Evolutionary conservation across 768 basidiomycete genomes (phyloP), one percentile per base, ranked within the genome.

Genomic region (Naematelia aurantialba): DNA sequence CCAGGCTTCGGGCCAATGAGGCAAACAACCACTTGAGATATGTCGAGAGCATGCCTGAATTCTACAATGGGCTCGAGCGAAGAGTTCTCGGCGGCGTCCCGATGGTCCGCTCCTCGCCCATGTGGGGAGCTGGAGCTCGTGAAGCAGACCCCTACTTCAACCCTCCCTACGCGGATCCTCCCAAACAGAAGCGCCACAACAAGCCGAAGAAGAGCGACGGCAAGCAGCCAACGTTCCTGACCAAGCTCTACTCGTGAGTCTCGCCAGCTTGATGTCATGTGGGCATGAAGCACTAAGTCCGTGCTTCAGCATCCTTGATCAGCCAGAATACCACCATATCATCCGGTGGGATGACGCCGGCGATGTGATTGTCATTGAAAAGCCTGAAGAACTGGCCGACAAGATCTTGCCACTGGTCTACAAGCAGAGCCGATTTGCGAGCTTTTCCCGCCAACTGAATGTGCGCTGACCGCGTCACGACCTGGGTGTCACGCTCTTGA

Each of bases 391-490:
- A 76, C 86, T 96, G 59, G 91, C 91, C 1, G 84, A 91, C 56
- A 91, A 93, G 77, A 89, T 96, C 76, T 85, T 96, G 63, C 91
- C 92, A 52, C 87, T 87, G 70, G 87, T 96, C 55, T 96, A 96
- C 79, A 87, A 91, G 74, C 91, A 96, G 84, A 93, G 89, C 75
- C 84, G 91, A 81, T 96, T 96, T 77, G 92, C 92, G 52, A 89
- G 88, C 83, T 96, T 94, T 83, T 93, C 91, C 68, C 85, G 91
- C 79, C 91, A 96, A 83, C 85, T 96, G 76, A 96, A 96, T 80
- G 91, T 94, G 72, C 63, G 85, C 83, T 75, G 66, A 66, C 46
- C 25, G 42, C 42, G 12, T 44, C 19, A 19, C 19, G 42, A 19
- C 42, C 19, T 44, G 42, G 19, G 12, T 19, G 12, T 44, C 12